These are phyloP conservation scores for Akebia trifoliata DNA, from an alignment of 164 flowering plant genomes.

Conservation along the genomic window DNA sequence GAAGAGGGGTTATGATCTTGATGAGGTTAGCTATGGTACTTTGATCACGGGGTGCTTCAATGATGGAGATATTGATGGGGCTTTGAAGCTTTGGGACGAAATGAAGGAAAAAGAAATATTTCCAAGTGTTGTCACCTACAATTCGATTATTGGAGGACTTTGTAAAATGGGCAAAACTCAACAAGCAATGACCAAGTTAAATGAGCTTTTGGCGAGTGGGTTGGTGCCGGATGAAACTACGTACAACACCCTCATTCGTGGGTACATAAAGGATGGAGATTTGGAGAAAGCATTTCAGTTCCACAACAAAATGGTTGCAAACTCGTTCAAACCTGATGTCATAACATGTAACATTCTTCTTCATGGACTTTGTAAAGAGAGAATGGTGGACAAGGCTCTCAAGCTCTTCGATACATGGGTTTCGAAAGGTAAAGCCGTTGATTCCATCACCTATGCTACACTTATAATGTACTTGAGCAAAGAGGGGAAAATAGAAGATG, in stretches of 20 bases:
- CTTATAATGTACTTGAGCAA: slow-evolving; percentile 60
- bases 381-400: slow-evolving; percentile 85
- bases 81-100: slow-evolving; percentile 75
- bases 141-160: slow-evolving; percentile 62
- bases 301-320: slow-evolving; percentile 67
- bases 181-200: slow-evolving; percentile 50
- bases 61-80: slow-evolving; percentile 43
- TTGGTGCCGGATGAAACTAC: slow-evolving; percentile 73
- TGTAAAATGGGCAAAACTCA: slow-evolving; percentile 58
- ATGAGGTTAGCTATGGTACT: slow-evolving; percentile 82
- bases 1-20: slow-evolving; percentile 57
- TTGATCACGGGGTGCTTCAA: slow-evolving; percentile 58
- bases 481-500: slow-evolving; percentile 55
- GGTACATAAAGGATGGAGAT: slow-evolving; percentile 62
- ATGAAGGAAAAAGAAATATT: slow-evolving; percentile 60
- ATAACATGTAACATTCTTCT: slow-evolving; percentile 78
- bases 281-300: slow-evolving; percentile 77
- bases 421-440: slow-evolving; percentile 57
- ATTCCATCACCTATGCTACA: slow-evolving; percentile 65
- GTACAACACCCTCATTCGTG: slow-evolving; percentile 70
- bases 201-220: slow-evolving; percentile 64
- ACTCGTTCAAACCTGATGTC: slow-evolving; percentile 67
- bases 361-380: slow-evolving; percentile 55
- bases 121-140: slow-evolving; percentile 60
- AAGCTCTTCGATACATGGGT: slow-evolving; percentile 60